phyloP scores from a whole-genome alignment of 331 rosid species.

The Quercus lobata region DNA sequence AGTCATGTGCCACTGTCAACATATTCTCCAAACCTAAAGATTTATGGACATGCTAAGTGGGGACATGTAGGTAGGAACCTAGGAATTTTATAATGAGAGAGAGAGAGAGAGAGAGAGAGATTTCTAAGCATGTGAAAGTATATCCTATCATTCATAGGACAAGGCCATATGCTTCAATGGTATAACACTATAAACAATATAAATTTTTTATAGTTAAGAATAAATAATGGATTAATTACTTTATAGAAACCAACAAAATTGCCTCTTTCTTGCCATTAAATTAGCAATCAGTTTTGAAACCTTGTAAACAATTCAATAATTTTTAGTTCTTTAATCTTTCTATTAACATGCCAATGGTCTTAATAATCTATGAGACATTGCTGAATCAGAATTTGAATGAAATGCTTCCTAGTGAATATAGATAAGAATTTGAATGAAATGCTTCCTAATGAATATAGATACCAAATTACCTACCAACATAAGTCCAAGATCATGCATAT shows the following conservation, averaged over 20 bases:
- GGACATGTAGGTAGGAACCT: background rate
- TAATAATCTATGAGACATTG: background rate
- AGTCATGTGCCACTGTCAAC: background rate
- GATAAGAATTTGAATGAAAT: background rate
- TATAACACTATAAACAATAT: background rate
- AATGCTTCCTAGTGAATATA: background rate
- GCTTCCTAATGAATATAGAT: background rate
- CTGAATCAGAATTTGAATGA: background rate
- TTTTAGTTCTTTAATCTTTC: background rate
- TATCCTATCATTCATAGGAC: background rate
- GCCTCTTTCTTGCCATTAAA: background rate
- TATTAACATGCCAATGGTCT: background rate
- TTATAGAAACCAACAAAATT: background rate
- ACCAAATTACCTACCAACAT: background rate
- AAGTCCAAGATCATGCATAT: background rate
- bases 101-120: background rate
- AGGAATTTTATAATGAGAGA: background rate
- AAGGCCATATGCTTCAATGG: background rate
- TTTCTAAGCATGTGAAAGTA: background rate
- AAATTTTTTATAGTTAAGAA: background rate
- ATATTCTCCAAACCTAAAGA: background rate
- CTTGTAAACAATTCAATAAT: background rate
- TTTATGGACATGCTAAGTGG: background rate
- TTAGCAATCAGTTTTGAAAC: background rate
- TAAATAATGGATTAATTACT: too few relatives aligned